These are phyloP conservation scores for Plasmodium gonderi DNA, from an alignment of 169 alveolate genomes.

Conservation along the genomic window DNA sequence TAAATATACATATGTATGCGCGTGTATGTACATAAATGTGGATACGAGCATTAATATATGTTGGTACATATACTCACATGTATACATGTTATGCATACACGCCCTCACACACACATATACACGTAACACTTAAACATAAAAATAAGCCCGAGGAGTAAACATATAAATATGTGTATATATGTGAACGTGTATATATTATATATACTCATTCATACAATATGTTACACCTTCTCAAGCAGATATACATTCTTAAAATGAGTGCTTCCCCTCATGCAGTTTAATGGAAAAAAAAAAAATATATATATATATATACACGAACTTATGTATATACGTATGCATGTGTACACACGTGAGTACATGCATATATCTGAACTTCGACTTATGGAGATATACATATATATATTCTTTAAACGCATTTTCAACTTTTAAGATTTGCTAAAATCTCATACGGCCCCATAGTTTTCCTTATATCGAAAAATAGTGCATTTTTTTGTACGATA, in stretches of 20 bases:
- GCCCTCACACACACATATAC: too few species aligned
- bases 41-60: not conserved
- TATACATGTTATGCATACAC: too few species aligned
- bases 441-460: too few species aligned
- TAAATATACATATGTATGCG: not conserved
- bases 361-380: too few species aligned
- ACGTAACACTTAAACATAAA: too few species aligned
- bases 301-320: not conserved
- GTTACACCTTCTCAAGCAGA: not conserved
- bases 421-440: too few species aligned
- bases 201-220: not conserved
- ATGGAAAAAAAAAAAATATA: not conserved
- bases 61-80: too few species aligned
- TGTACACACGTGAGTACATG: not conserved
- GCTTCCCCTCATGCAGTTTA: not conserved
- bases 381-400: not conserved
- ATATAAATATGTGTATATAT: slow-evolving; percentile 20
- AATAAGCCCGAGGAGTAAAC: too few species aligned
- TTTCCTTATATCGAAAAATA: too few species aligned
- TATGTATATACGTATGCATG: not conserved
- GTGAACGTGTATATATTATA: not conserved
- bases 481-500: too few species aligned
- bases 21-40: slow-evolving; percentile 3
- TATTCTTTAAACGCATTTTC: not conserved
- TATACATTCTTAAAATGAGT: not conserved